Conservation (phyloP, 1,139 yeast species). For the Taphrina betulina region DNA sequence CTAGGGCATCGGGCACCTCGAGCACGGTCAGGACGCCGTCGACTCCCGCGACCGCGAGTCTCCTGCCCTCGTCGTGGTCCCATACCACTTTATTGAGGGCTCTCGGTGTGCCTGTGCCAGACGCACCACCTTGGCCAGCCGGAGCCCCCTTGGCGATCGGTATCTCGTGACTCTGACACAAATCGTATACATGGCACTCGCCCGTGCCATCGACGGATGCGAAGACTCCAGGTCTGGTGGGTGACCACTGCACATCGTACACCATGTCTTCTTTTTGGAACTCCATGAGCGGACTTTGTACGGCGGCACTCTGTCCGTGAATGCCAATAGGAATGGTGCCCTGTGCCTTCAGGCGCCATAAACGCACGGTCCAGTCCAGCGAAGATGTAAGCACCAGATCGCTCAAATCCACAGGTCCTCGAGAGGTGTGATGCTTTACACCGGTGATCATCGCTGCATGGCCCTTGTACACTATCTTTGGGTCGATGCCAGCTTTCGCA, state of each 20-base stretch:
- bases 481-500: constrained; percentile 44
- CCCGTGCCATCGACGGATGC: constrained; percentile 54
- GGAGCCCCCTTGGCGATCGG: constrained; percentile 33
- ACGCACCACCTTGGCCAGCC: background rate
- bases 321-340: background rate
- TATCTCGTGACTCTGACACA: constrained; percentile 46
- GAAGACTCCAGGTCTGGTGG: constrained; percentile 50
- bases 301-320: constrained; percentile 1
- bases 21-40: constrained; percentile 44
- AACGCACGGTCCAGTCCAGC: constrained; percentile 49
- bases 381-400: constrained; percentile 46
- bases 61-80: constrained; percentile 40
- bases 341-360: constrained; percentile 44
- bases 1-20: constrained; percentile 38
- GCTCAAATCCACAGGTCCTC: constrained; percentile 34
- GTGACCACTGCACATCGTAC: constrained; percentile 50
- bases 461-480: constrained; percentile 41
- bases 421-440: constrained; percentile 43
- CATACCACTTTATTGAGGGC: constrained; percentile 42
- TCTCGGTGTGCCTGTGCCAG: constrained; percentile 36
- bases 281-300: constrained; percentile 39
- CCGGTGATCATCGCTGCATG: constrained; percentile 48
- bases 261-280: constrained; percentile 49
- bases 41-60: constrained; percentile 46
- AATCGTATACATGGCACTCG: constrained; percentile 58